Base-by-base conservation (phyloP, 805 yeast species). In the Lachancea quebecensis region DNA sequence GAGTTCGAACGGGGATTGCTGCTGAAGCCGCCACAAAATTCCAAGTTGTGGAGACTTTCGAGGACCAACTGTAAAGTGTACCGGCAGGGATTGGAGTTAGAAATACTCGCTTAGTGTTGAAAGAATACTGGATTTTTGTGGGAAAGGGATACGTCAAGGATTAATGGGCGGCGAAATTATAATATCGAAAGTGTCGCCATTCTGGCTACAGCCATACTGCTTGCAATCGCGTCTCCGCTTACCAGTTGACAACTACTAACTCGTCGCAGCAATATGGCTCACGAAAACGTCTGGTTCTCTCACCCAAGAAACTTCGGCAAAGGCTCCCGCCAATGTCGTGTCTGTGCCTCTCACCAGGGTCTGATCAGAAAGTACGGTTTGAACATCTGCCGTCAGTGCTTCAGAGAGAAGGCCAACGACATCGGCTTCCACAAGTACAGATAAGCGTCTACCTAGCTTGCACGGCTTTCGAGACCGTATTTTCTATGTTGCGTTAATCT, bases 231-330 rank as follows among this genome's bases (percentile, higher is more conserved):
- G 12, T 30, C 14, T 14, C 12, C 33, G 14, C 33, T 14, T 5
- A 34, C 37, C n/a, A 36, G 12, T 7, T 18, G 39, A 11, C 33
- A 10, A 18, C 7, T 44, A 44, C 48, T 45, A 45, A 45, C 48
- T n/a, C 10, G 14, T 17, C n/a, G 30, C 43, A 48, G 50, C 80
- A 85, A 77, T 54, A 90, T 90, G 98, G 96, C 97, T 85, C 98
- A 90, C 96, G 96, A 88, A 84, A 84, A 88, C 89, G 95, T 91
- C 83, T 93, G 99, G 99, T 93, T 77, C 84, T 90, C 98, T 74
- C 99, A 93, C 95, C 99, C 99, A 83, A 88, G 98, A 87, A 90
- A 85, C 78, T 91, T 81, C 89, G 99, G 99, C 78, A 93, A 93
- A 87, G 99, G 99, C 79, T 86, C 98, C 69, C 95, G 99, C 81